Base-by-base conservation (phyloP, 1,284 basidiomycete species). In the Cutaneotrichosporon mucoides region DNA sequence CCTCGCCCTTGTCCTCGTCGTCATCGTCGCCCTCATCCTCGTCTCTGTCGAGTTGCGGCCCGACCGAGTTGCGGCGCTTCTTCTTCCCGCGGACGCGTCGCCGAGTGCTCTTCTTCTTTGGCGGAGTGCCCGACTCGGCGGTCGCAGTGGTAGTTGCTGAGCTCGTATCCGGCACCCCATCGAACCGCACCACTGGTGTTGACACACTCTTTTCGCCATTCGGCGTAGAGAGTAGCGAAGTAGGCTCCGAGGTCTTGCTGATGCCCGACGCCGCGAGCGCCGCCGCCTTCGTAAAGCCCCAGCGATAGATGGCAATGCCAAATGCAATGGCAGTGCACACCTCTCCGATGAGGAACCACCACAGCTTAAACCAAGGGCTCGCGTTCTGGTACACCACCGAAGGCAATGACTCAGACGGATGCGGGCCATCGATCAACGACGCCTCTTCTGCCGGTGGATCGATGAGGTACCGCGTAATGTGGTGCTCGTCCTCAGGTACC, bases 31-130 rank as follows among this genome's bases (percentile, higher is more conserved):
- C 77, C 8, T 73, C 81, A 16, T 73, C 79, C 36, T 81, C 82
- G 38, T 79, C 84, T 58, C 87, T 86, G 52, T 85, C 86, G 47
- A 49, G 47, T n/a, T 55, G 66, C 16, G 67, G 60, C 5, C 64
- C 61, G 16, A 59, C 54, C 1, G 68, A 65, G 52, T 69, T 68
- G 15, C 62, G 55, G 33, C 67, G 63, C 65, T 73, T 72, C 64
- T 74, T 78, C 60, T 62, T 58, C 3, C 68, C 68, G 13, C 68
- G 59, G 1, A 70, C 68, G 15, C 68, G 54, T 10, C 73, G 61
- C 5, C 73, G 61, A 2, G 64, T 63, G 6, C 69, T 70, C 63
- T 73, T 75, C 62, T 72, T 73, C 34, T 61, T 61, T 7, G 59
- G 56, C n/a, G 57, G 57, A 2, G 62, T 61, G 6, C 38, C 45